These are phyloP conservation scores for Fusarium sterilihyphosum DNA, from an alignment of 2,329 filamentous ascomycete species.

Conservation along the genomic window DNA sequence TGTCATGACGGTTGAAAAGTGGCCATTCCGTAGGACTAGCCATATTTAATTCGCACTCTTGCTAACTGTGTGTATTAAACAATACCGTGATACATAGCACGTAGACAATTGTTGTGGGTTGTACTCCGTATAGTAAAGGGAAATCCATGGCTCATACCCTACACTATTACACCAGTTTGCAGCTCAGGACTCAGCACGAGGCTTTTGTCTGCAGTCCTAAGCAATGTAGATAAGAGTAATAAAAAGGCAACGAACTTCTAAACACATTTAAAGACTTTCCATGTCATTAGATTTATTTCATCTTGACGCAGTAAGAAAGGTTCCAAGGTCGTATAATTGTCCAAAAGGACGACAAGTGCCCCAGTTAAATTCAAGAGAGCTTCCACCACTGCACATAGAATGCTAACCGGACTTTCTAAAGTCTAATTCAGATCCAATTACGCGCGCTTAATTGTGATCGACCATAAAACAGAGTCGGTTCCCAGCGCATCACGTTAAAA, in stretches of 20 bases:
- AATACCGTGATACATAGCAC: not conserved
- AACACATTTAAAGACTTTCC: rapidly evolving
- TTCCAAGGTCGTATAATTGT: rapidly evolving
- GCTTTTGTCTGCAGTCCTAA: not conserved
- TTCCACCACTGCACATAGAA: not conserved
- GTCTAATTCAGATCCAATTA: rapidly evolving
- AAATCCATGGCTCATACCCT: not conserved
- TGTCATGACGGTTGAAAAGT: rapidly evolving
- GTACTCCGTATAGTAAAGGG: no score
- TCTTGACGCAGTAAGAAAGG: rapidly evolving
- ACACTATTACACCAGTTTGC: not conserved
- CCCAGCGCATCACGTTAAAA: not conserved
- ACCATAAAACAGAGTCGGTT: not conserved
- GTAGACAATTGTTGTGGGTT: not conserved
- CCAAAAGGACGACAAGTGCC: no score
- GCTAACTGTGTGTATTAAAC: not conserved
- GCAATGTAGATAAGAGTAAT: rapidly evolving
- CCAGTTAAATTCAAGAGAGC: rapidly evolving
- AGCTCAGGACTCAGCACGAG: no score
- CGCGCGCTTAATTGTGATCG: not conserved
- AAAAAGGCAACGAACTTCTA: rapidly evolving
- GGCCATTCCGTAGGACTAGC: rapidly evolving
- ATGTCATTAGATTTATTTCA: rapidly evolving
- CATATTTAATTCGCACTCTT: rapidly evolving
- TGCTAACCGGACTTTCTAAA: not conserved